Base-by-base conservation (phyloP, 148 eudicot genomes). In the Rhododendron griersonianum region DNA sequence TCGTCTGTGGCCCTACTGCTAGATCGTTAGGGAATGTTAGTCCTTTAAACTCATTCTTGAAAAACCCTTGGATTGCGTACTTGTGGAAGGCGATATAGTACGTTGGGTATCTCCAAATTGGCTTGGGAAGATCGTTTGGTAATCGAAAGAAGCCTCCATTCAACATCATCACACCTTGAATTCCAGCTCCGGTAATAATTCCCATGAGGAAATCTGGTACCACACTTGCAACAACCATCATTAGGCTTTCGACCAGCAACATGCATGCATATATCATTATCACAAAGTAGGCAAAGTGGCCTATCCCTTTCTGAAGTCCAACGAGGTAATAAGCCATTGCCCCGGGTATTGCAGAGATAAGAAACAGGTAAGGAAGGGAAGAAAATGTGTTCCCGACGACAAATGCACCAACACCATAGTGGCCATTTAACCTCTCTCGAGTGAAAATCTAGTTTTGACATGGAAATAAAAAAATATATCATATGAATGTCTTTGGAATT, bases 131-230 rank as follows among this genome's bases (percentile, higher is more conserved):
- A n/a, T 93, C 95, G n/a, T 89, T 35, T 13, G 93, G 93, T 37
- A 93, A 57, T 16, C 95, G 86, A 21, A 93, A 93, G 69, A 93
- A 91, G 18, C 95, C 95, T 0, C 95, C 95, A 1, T 87, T 89
- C 13, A 93, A 69, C 90, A 93, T 89, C 95, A 93, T 93, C 45
- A 91, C 87, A 1, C 95, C 91, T 86, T 93, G 95, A 7, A 93
- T 90, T 47, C 92, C 92, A 0, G 95, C 93, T 0, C 93, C 92
- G 0, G 95, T 91, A 11, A 93, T 91, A 77, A 93, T 91, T 0
- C 95, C 95, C 95, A 93, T 91, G 4, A 91, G 93, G 41, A 89
- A 93, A 74, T 91, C 91, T 0, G 95, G 95, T 11, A 93, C 95
- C 1, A 90, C 2, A 81, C 92, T 91, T 1, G 95, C 91, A 0